A percentile compares a stretch with the other conserved stretches of the same genome.
These are phyloP conservation scores for Neolecta irregularis DNA, from an alignment of 1,139 yeast genomes.

Conservation along the genomic window DNA sequence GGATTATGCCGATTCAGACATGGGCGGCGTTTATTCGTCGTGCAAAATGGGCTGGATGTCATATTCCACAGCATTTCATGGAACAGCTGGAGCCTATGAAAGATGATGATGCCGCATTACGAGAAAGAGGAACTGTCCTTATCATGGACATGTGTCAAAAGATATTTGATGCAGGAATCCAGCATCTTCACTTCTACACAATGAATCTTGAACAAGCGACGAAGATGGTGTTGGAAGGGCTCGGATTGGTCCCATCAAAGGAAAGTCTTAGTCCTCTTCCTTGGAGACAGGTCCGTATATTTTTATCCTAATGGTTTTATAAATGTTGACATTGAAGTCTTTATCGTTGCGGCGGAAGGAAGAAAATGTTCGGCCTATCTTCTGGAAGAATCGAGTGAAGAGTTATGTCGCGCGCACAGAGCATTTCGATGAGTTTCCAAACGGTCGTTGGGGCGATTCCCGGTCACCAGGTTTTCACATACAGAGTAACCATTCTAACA, in stretches of 20 bases:
- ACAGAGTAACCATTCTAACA: no score
- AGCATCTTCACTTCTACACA: constrained; percentile 86
- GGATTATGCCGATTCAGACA: constrained; percentile 95
- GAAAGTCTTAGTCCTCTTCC: no score
- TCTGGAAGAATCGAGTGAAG: constrained; percentile 90
- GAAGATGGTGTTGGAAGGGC: constrained; percentile 65
- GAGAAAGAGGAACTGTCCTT: constrained; percentile 72
- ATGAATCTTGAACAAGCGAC: constrained; percentile 91
- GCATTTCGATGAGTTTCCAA: constrained; percentile 90
- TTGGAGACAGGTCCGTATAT: no score
- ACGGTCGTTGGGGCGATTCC: constrained; percentile 91
- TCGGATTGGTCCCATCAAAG: no score
- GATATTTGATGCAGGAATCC: constrained; percentile 59
- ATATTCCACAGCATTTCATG: constrained; percentile 59
- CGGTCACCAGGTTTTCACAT: no score
- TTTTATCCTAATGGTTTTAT: no score
- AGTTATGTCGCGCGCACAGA: constrained; percentile 82
- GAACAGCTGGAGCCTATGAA: constrained; percentile 65
- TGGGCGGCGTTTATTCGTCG: constrained; percentile 84
- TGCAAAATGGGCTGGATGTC: constrained; percentile 83
- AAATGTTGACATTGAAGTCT: constrained; percentile 74
- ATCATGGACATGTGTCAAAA: constrained; percentile 71
- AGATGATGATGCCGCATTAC: constrained; percentile 77
- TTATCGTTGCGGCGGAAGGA: constrained; percentile 65
- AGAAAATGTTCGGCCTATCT: constrained; percentile 82